Conservation (phyloP, 441 rosid species). For the Gossypium davidsonii region DNA sequence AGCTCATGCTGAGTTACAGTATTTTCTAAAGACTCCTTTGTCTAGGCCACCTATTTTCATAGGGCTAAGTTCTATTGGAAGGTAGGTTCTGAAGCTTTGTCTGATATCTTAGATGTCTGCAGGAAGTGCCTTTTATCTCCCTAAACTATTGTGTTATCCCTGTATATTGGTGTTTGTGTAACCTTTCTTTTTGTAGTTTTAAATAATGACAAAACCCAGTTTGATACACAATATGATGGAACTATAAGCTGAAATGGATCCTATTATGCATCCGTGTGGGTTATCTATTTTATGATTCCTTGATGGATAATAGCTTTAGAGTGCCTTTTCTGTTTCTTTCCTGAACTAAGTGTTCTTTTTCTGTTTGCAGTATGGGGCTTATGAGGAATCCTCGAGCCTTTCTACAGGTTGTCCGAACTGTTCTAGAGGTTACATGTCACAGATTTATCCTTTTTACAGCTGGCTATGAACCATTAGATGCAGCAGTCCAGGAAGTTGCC, state of each 20-base stretch:
- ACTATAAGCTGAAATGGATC: background rate
- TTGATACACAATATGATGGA: background rate
- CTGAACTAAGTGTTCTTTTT: constrained; percentile 5
- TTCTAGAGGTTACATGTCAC: constrained; percentile 45
- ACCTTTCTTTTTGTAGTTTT: background rate
- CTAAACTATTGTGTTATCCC: background rate
- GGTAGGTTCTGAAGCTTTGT: constrained; percentile 40
- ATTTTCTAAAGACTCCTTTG: constrained; percentile 37
- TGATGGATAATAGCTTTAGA: constrained; percentile 6
- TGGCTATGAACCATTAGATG: constrained; percentile 65
- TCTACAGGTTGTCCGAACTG: constrained; percentile 56
- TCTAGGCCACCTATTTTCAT: constrained; percentile 55
- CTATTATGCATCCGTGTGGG: background rate
- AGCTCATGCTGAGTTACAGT: constrained; percentile 47
- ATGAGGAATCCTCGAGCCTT: constrained; percentile 63
- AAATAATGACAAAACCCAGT: background rate
- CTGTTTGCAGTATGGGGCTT: constrained; percentile 77
- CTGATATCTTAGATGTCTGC: background rate
- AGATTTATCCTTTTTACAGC: constrained; percentile 79
- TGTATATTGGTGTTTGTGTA: background rate
- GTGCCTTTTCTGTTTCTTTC: constrained; percentile 6
- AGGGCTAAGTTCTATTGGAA: constrained; percentile 78
- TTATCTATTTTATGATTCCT: background rate
- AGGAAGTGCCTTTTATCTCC: background rate
- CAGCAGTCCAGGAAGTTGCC: constrained; percentile 41